These are phyloP conservation scores for Mycena citricolor DNA, from an alignment of 1,284 basidiomycete species.

Conservation along the genomic window DNA sequence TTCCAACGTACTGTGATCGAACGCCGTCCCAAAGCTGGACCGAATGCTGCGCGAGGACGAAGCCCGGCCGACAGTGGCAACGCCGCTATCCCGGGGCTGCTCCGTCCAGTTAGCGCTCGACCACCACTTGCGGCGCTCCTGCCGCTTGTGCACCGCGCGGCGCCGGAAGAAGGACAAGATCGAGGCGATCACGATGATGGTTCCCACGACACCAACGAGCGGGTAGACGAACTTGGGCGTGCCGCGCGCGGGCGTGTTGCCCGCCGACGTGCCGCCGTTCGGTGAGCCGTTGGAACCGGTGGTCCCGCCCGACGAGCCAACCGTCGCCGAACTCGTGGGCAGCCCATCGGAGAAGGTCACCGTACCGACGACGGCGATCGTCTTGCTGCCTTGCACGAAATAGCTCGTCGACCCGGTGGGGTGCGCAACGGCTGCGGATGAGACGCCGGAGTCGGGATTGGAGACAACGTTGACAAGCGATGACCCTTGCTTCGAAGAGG, in stretches of 20 bases:
- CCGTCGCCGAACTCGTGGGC: slow-evolving; percentile 3
- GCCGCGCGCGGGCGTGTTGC: neutral
- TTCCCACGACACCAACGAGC: slow-evolving; percentile 29
- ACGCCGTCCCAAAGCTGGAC: slow-evolving; percentile 48
- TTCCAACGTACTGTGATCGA: slow-evolving; percentile 30
- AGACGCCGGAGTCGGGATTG: no score
- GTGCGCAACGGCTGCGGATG: neutral
- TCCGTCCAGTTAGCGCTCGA: slow-evolving; percentile 2
- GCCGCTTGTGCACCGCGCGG: slow-evolving; percentile 33
- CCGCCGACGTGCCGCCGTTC: neutral
- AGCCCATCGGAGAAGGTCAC: slow-evolving; percentile 17
- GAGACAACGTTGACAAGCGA: neutral
- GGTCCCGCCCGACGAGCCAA: neutral
- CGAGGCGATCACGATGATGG: slow-evolving; percentile 26
- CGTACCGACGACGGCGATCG: slow-evolving; percentile 16
- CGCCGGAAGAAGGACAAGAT: slow-evolving; percentile 34
- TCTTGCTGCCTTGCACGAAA: slow-evolving; percentile 15
- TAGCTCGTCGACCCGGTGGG: slow-evolving; percentile 14
- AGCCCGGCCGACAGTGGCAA: slow-evolving; percentile 15
- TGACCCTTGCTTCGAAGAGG: no score
- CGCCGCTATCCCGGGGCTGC: slow-evolving; percentile 3
- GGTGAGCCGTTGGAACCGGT: neutral
- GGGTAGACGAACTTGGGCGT: slow-evolving; percentile 28
- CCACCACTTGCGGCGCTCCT: slow-evolving; percentile 32
- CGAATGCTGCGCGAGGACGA: slow-evolving; percentile 25